phyloP scores from a whole-genome alignment of 2,329 filamentous ascomycete genomes.

The Pseudocercospora ulei region DNA sequence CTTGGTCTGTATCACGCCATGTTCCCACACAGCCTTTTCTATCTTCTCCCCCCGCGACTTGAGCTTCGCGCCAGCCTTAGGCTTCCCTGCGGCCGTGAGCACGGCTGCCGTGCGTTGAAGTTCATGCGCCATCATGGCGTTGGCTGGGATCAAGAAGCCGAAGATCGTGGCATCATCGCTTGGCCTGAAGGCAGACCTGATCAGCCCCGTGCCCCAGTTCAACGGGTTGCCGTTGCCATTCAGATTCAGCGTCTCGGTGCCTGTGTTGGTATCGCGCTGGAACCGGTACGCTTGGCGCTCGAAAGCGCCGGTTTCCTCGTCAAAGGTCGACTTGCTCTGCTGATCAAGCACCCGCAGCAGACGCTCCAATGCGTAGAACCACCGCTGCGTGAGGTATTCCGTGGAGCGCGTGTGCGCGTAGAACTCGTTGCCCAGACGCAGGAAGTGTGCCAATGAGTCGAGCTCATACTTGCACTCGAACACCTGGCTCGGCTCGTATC shows the following conservation, averaged over 20 bases:
- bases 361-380: constrained; percentile 66
- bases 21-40: constrained; percentile 66
- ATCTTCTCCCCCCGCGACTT: constrained; percentile 55
- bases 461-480: constrained; percentile 99
- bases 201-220: constrained; percentile 69
- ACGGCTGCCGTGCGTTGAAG: constrained; percentile 63
- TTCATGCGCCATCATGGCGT: constrained; percentile 92
- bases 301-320: constrained; percentile 55
- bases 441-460: constrained; percentile 85
- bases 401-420: constrained; percentile 66
- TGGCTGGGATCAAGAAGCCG: constrained; percentile 88
- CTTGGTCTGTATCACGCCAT: constrained; percentile 68
- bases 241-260: constrained; percentile 82
- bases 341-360: constrained; percentile 64
- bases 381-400: constrained; percentile 67
- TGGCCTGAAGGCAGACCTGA: constrained; percentile 85
- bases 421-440: constrained; percentile 78
- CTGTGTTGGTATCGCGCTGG: constrained; percentile 64
- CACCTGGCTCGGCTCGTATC: constrained; percentile 72
- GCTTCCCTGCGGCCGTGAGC: constrained; percentile 53
- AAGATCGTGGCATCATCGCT: constrained; percentile 92
- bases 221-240: constrained; percentile 83
- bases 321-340: constrained; percentile 74
- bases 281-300: constrained; percentile 76
- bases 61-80: constrained; percentile 42